These are phyloP conservation scores for Coleophoma eucalyptorum DNA, from an alignment of 2,329 filamentous ascomycete species.

Conservation along the genomic window DNA sequence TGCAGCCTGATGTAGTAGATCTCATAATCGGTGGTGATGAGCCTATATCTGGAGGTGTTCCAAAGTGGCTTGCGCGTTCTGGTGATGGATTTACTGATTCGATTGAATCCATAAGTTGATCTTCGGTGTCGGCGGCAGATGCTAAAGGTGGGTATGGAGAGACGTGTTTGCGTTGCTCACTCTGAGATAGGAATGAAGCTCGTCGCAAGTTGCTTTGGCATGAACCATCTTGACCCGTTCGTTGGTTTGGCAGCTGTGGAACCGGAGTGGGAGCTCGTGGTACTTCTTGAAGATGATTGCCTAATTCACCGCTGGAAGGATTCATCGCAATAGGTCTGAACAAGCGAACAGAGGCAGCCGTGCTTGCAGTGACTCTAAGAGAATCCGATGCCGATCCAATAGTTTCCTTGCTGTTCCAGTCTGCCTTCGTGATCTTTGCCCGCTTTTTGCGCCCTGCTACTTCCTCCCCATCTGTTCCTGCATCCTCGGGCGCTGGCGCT, in stretches of 20 bases:
- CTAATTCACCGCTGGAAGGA: conserved; percentile 38
- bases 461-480: conserved; percentile 38
- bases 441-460: conserved; percentile 61
- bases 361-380: conserved; percentile 85
- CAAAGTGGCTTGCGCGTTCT: conserved; percentile 46
- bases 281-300: conserved; percentile 63
- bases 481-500: conserved; percentile 43
- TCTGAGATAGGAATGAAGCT: conserved; percentile 53
- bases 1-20: conserved; percentile 68
- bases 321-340: conserved; percentile 67
- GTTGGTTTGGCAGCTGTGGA: conserved; percentile 41
- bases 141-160: conserved; percentile 35
- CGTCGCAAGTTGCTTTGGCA: conserved; percentile 52
- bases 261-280: conserved; percentile 76
- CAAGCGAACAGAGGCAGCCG: conserved; percentile 79
- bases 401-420: conserved; percentile 66
- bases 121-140: conserved; percentile 29
- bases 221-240: conserved; percentile 16
- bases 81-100: conserved; percentile 45
- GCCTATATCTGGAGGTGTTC: conserved; percentile 77
- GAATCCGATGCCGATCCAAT: conserved; percentile 76
- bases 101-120: conserved; percentile 25
- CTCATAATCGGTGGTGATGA: conserved; percentile 85
- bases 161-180: conserved; percentile 26
- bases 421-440: conserved; percentile 70